Base-by-base conservation (phyloP, 164 flowering plant species). In the Stephania japonica region DNA sequence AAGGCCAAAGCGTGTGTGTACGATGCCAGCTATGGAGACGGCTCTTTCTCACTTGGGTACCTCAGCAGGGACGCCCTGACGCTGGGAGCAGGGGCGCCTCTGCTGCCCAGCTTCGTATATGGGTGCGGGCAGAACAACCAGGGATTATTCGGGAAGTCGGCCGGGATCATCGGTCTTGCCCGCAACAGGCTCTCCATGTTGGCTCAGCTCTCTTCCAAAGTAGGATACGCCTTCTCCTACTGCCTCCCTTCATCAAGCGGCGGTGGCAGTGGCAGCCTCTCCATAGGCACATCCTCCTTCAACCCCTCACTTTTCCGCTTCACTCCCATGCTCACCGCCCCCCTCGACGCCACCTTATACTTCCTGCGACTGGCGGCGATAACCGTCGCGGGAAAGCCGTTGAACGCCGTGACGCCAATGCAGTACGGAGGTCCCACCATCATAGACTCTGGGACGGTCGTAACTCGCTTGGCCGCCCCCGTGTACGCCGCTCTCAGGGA, bases 371-470 rank as follows among this genome's bases (percentile, higher is more conserved):
- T 86, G 23, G 63, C 73, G 0, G 72, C 75, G 0, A 81, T 87
- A 9, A 77, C 70, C 0, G 86, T 87, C 5, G 79, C 66, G 0
- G 85, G 85, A 4, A 53, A 50, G 69, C 61, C 77, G 0, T 59
- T 85, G 23, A 64, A 42, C 1, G 76, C 81, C 14, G 25, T 80
- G 2, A 38, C 77, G 0, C 38, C 69, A 1, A 25, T 13, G n/a
- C 82, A 81, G 69, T 27, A 65, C 66, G 32, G 65, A 1, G 59
- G 76, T 2, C 70, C 81, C 0, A 84, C 85, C 11, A 84, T 86
- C 53, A 85, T 88, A 53, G 91, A 88, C 80, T 83, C 89, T 6
- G 89, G 89, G 13, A 87, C 91, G 0, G 88, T 85, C 7, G 84
- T 88, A 49, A 80, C 89, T 0, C 79, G 89, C 9, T 73, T 88